Evolutionary conservation across 2,329 filamentous ascomycete genomes (phyloP).

Genomic region (Cladosporium phlei): DNA sequence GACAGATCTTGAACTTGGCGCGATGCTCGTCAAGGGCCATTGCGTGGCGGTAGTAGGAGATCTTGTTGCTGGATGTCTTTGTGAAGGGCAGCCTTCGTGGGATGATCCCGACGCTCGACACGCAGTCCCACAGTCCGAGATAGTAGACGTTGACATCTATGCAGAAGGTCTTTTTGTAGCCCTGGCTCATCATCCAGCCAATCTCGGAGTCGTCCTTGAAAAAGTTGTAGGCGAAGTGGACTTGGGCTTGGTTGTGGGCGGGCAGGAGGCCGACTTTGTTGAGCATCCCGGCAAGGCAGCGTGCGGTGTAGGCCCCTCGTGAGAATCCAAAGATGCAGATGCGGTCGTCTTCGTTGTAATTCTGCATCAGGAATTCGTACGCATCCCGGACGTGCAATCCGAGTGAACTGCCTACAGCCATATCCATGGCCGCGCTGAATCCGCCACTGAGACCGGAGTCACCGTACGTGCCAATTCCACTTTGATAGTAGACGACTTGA

Average conservation of each 20-base stretch:
- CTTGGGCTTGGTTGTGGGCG: conserved; percentile 33
- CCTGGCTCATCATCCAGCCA: conserved; percentile 30
- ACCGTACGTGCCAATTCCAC: conserved; percentile 45
- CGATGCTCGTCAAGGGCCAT: conserved; percentile 67
- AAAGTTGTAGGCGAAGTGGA: conserved; percentile 42
- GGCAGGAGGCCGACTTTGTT: conserved; percentile 39
- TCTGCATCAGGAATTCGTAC: conserved; percentile 46
- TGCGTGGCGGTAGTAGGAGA: conserved; percentile 55
- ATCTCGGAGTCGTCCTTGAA: conserved; percentile 38
- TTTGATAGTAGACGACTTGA: conserved; percentile 38
- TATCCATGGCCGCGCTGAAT: conserved; percentile 71
- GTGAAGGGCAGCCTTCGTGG: conserved; percentile 37
- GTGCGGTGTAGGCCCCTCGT: conserved; percentile 47
- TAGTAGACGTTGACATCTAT: conserved; percentile 41
- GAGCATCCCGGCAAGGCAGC: conserved; percentile 44
- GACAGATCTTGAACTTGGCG: conserved; percentile 54
- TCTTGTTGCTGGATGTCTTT: conserved; percentile 34
- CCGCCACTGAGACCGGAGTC: conserved; percentile 48
- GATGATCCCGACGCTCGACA: conserved; percentile 37
- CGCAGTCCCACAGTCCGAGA: conserved; percentile 35
- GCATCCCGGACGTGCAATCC: conserved; percentile 40
- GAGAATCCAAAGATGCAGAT: conserved; percentile 49
- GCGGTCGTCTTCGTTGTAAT: conserved; percentile 43
- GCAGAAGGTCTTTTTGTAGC: conserved; percentile 45
- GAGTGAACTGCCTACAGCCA: conserved; percentile 57